A percentile compares a stretch with the other conserved stretches of the same genome.
phyloP scores from a whole-genome alignment of 2,329 filamentous ascomycete species.

The Aspergillus pseudoglaucus region DNA sequence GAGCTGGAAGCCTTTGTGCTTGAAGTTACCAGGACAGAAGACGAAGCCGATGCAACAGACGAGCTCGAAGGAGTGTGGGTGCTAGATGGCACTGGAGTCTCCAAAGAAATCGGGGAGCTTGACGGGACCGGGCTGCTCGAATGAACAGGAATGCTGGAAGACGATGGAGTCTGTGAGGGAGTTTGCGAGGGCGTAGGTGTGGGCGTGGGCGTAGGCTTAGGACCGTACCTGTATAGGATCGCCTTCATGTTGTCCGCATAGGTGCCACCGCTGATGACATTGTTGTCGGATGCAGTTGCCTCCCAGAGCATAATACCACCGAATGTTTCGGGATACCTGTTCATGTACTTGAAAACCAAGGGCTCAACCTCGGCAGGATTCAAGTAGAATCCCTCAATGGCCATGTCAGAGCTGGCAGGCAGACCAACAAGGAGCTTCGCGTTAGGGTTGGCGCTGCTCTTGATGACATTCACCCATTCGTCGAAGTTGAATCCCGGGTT shows the following conservation, averaged over 20 bases:
- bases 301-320: slow-evolving; percentile 58
- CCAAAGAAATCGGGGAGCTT: slow-evolving; percentile 1
- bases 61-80: neutral
- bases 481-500: slow-evolving; percentile 41
- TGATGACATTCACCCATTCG: slow-evolving; percentile 39
- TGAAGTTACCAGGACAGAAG: neutral
- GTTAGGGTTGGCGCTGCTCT: slow-evolving; percentile 31
- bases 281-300: slow-evolving; percentile 44
- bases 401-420: slow-evolving; percentile 28
- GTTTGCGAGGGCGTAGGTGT: slow-evolving; percentile 2
- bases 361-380: slow-evolving; percentile 39
- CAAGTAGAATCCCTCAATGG: slow-evolving; percentile 40
- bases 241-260: slow-evolving; percentile 47
- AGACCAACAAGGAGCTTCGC: slow-evolving; percentile 52
- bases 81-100: neutral
- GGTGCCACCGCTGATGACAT: slow-evolving; percentile 37
- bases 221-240: slow-evolving; percentile 27
- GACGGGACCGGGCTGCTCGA: slow-evolving; percentile 1
- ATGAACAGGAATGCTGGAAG: neutral
- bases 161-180: neutral
- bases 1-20: neutral
- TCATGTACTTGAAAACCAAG: slow-evolving; percentile 40
- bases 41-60: neutral
- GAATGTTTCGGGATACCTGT: slow-evolving; percentile 38
- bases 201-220: slow-evolving; percentile 14